Percentiles rank a stretch among this genome's conserved stretches.
Evolutionary conservation across 225 moss, liverwort and hornwort species (phyloP).

Genomic region (Physcomitrellopsis africana): DNA sequence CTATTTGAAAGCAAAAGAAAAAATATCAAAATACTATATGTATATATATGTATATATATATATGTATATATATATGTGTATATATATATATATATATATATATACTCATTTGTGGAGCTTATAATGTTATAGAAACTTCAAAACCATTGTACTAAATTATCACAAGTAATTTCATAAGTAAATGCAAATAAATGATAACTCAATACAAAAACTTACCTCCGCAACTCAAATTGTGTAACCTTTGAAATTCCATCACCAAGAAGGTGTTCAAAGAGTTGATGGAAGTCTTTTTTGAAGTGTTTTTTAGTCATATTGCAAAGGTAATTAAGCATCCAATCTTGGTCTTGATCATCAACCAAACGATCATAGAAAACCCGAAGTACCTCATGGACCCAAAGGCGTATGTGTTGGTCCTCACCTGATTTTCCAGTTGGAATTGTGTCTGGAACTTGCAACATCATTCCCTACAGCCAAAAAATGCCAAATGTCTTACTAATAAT

Average conservation of each 20-base stretch:
- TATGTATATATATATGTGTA: too few relatives aligned
- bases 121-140: not conserved
- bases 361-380: conserved; percentile 88
- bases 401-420: conserved; percentile 69
- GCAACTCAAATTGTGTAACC: conserved; percentile 69
- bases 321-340: conserved; percentile 76
- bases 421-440: conserved; percentile 60
- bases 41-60: too few relatives aligned
- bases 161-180: not conserved
- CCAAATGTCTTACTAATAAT: not conserved
- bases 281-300: conserved; percentile 76
- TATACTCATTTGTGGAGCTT: too few relatives aligned
- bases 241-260: conserved; percentile 18
- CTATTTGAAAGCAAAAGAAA: not conserved
- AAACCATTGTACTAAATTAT: not conserved
- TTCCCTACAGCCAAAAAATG: conserved; percentile 48
- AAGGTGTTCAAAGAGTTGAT: conserved; percentile 63
- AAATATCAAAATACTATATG: too few relatives aligned
- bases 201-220: conserved; percentile 43
- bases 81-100: too few relatives aligned
- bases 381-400: conserved; percentile 89
- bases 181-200: not conserved
- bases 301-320: conserved; percentile 47
- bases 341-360: conserved; percentile 78
- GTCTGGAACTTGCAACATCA: conserved; percentile 82